These are phyloP conservation scores for Fraxinus nigra DNA, from an alignment of 305 asterid genomes.

Conservation along the genomic window DNA sequence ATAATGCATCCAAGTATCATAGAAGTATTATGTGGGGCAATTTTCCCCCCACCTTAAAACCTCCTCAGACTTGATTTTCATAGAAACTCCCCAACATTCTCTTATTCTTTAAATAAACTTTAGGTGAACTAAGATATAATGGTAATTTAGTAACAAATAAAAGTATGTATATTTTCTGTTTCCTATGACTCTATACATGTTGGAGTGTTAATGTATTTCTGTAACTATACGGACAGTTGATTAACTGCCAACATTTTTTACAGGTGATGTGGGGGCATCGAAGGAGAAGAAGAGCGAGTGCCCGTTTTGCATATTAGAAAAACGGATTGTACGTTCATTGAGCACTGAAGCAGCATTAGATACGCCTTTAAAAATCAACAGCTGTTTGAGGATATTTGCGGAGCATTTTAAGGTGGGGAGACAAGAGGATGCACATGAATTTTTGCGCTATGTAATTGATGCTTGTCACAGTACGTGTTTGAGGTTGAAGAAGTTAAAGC, in stretches of 20 bases:
- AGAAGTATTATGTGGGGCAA: background rate
- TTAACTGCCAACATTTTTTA: conserved; percentile 19
- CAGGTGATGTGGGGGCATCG: conserved; percentile 69
- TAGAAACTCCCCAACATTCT: background rate
- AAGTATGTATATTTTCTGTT: background rate
- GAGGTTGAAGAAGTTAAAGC: conserved; percentile 80
- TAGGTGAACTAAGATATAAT: background rate
- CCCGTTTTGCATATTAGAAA: conserved; percentile 91
- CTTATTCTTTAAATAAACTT: background rate
- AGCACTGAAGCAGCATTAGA: conserved; percentile 59
- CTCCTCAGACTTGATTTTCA: background rate
- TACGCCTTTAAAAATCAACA: conserved; percentile 69
- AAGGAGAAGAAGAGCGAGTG: conserved; percentile 85
- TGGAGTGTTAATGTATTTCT: background rate
- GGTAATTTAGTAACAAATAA: background rate
- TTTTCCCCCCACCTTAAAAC: background rate
- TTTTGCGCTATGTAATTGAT: conserved; percentile 94
- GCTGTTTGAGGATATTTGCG: conserved; percentile 75
- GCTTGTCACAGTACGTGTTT: conserved; percentile 94
- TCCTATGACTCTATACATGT: background rate
- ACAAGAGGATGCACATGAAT: conserved; percentile 99
- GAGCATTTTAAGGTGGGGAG: conserved; percentile 86
- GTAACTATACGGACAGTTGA: background rate
- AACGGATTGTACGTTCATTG: conserved; percentile 74
- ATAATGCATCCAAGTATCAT: background rate